Evolutionary conservation across 345 rosid genomes (phyloP).

Genomic region (Euphorbia pulcherrima): DNA sequence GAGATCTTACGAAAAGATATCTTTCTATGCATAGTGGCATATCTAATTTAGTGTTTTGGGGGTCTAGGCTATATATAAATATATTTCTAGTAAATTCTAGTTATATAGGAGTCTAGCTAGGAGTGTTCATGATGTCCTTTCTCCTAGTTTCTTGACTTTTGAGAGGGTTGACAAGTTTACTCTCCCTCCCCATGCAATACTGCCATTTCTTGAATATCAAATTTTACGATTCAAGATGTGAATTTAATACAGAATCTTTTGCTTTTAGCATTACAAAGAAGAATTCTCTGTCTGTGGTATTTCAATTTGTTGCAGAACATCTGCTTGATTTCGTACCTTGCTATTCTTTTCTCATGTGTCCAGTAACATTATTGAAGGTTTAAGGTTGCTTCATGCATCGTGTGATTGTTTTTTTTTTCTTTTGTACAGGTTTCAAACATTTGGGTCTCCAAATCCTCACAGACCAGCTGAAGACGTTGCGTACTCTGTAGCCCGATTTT

Average conservation of each 20-base stretch:
- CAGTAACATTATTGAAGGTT: neutral
- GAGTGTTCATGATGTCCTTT: neutral
- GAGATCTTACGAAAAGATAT: neutral
- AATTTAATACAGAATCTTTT: neutral
- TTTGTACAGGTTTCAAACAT: conserved; percentile 71
- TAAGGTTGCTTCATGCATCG: neutral
- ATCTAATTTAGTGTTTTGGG: neutral
- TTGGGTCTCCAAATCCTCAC: conserved; percentile 86
- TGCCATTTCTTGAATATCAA: neutral
- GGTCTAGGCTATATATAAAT: neutral
- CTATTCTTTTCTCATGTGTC: neutral
- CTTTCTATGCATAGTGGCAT: neutral
- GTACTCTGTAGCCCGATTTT: conserved; percentile 80
- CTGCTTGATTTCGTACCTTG: neutral
- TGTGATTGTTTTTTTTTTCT: neutral
- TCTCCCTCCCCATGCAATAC: neutral
- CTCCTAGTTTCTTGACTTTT: neutral
- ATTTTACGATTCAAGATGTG: neutral
- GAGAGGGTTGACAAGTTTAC: neutral
- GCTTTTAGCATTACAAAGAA: neutral
- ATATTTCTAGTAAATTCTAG: neutral
- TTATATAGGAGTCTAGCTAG: neutral
- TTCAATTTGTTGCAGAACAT: neutral
- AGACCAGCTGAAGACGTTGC: conserved; percentile 90
- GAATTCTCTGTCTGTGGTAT: neutral